Evolutionary conservation across 257 asterid genomes (phyloP).

Genomic region (Salvia rosmarinus): DNA sequence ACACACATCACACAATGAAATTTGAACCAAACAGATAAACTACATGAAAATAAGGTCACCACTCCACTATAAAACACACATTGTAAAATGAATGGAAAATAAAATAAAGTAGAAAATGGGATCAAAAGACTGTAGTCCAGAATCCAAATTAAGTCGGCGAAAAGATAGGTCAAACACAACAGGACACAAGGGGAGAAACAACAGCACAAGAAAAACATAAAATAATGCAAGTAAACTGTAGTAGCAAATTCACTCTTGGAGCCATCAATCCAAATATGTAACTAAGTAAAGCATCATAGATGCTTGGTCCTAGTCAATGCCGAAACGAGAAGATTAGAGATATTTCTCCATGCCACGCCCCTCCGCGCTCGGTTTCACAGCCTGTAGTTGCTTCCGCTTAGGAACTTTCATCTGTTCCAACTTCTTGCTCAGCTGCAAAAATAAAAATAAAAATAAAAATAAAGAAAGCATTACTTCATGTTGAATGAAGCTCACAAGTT

Average conservation of each 20-base stretch:
- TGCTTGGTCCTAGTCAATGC: neutral
- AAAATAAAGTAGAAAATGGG: neutral
- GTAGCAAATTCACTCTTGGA: neutral
- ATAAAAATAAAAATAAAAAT: neutral
- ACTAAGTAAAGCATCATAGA: neutral
- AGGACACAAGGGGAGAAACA: too few species aligned
- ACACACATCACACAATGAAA: neutral
- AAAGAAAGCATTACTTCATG: neutral
- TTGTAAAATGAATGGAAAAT: neutral
- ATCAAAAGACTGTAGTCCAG: neutral
- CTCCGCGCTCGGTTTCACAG: conserved; percentile 79
- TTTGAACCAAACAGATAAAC: neutral
- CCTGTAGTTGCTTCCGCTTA: conserved; percentile 79
- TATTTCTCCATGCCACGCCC: conserved; percentile 98
- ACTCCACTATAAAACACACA: neutral
- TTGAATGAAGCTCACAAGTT: too few species aligned
- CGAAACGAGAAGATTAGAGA: conserved; percentile 41
- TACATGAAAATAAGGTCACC: neutral
- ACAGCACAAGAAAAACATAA: too few species aligned
- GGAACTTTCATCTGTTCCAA: conserved; percentile 82
- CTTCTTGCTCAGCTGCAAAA: conserved; percentile 82
- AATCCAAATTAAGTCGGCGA: neutral
- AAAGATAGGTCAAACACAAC: neutral
- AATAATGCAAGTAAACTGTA: too few species aligned
- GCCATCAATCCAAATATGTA: neutral